phyloP scores from a whole-genome alignment of 441 rosid genomes.

The Adansonia rubrostipa region DNA sequence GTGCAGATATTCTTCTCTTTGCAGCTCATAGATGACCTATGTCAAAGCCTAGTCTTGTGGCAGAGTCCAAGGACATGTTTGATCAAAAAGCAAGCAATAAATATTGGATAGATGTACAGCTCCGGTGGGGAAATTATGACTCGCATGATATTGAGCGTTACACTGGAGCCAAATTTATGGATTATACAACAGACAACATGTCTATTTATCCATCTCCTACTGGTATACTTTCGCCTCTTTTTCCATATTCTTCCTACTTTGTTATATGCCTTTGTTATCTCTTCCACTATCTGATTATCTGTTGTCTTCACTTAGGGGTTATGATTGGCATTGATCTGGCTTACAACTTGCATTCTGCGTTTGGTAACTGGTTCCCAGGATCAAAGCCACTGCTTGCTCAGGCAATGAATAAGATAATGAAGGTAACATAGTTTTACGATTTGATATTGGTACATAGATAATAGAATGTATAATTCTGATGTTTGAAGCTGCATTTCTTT shows the following conservation, averaged over 20 bases:
- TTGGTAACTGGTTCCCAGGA: constrained; percentile 95
- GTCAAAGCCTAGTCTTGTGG: constrained; percentile 98
- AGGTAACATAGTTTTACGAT: constrained; percentile 47
- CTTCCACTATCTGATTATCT: neutral
- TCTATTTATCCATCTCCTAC: constrained; percentile 99
- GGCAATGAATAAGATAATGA: constrained; percentile 99
- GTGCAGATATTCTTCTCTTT: constrained; percentile 93
- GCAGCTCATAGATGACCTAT: constrained; percentile 96
- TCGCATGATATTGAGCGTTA: constrained; percentile 98
- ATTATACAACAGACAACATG: constrained; percentile 97
- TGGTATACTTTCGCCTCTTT: constrained; percentile 42
- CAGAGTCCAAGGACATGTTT: constrained; percentile 92
- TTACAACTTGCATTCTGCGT: constrained; percentile 93
- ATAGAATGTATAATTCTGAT: neutral
- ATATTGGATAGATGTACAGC: constrained; percentile 98
- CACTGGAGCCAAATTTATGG: constrained; percentile 98
- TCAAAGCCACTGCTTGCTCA: constrained; percentile 92
- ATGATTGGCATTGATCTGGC: constrained; percentile 98
- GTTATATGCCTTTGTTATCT: constrained; percentile 12
- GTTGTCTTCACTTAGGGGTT: constrained; percentile 56
- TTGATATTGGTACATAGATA: neutral
- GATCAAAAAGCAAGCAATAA: constrained; percentile 97
- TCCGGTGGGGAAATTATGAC: constrained; percentile 99
- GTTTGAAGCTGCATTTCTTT: neutral
- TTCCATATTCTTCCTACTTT: neutral